Conservation (phyloP, 2,329 filamentous ascomycete genomes). For the Xylaria sp. region DNA sequence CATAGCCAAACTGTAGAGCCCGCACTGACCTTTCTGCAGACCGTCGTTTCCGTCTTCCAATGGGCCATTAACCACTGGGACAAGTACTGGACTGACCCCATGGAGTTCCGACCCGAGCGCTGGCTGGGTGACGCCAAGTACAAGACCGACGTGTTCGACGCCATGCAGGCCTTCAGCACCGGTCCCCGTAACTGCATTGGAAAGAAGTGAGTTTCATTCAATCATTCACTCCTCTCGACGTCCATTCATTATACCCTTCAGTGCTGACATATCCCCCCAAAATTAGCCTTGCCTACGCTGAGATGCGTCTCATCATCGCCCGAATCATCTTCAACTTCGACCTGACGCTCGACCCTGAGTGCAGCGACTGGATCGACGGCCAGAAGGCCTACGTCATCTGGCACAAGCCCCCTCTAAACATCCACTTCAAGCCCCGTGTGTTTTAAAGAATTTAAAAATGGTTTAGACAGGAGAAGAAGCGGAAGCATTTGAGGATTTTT, state of each 20-base stretch:
- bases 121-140: slow-evolving; percentile 51
- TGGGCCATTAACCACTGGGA: slow-evolving; percentile 52
- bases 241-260: background rate
- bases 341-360: slow-evolving; percentile 47
- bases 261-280: slow-evolving; percentile 25
- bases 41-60: slow-evolving; percentile 53
- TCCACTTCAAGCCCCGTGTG: slow-evolving; percentile 45
- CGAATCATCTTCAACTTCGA: slow-evolving; percentile 56
- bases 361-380: slow-evolving; percentile 46
- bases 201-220: slow-evolving; percentile 51
- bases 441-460: slow-evolving; percentile 26
- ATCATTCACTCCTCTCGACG: too few relatives aligned
- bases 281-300: slow-evolving; percentile 53
- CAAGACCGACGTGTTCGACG: slow-evolving; percentile 49
- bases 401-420: slow-evolving; percentile 51
- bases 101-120: slow-evolving; percentile 55
- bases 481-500: background rate
- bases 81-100: slow-evolving; percentile 53
- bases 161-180: slow-evolving; percentile 53
- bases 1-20: background rate
- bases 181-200: slow-evolving; percentile 57
- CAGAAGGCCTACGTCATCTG: slow-evolving; percentile 52
- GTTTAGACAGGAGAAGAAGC: background rate
- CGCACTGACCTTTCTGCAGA: slow-evolving; percentile 44
- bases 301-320: slow-evolving; percentile 56